These are phyloP conservation scores for Exophiala sideris DNA, from an alignment of 2,329 filamentous ascomycete species.

Conservation along the genomic window DNA sequence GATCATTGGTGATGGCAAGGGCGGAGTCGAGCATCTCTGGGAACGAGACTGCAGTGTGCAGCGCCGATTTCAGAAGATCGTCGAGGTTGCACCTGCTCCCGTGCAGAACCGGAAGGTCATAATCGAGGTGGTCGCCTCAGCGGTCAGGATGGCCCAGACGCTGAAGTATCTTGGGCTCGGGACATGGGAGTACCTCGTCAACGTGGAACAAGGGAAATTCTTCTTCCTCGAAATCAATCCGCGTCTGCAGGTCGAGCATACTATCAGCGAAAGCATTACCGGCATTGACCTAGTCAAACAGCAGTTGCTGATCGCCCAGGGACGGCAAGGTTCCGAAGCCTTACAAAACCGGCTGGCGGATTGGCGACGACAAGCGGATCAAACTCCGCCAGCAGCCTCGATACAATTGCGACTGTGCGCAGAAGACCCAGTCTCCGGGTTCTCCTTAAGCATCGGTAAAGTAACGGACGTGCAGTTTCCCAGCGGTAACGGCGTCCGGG, in stretches of 20 bases:
- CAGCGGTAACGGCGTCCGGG: conserved; percentile 54
- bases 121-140: conserved; percentile 51
- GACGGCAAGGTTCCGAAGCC: conserved; percentile 36
- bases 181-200: conserved; percentile 63
- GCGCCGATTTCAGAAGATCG: conserved; percentile 58
- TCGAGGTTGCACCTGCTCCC: conserved; percentile 58
- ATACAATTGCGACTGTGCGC: conserved; percentile 59
- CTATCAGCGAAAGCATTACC: conserved; percentile 57
- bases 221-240: conserved; percentile 63
- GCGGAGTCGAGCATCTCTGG: conserved; percentile 54
- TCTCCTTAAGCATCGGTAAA: conserved; percentile 59
- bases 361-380: conserved; percentile 30
- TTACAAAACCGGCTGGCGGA: conserved; percentile 33
- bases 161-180: conserved; percentile 57
- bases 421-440: conserved; percentile 53
- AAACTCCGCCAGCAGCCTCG: conserved; percentile 42
- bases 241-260: conserved; percentile 60
- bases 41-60: conserved; percentile 62
- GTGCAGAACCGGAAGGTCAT: conserved; percentile 47
- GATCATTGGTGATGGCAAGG: conserved; percentile 55
- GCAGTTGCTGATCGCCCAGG: conserved; percentile 55
- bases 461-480: conserved; percentile 55
- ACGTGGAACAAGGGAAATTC: conserved; percentile 47
- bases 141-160: conserved; percentile 50
- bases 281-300: conserved; percentile 53